These are phyloP conservation scores for Epichloe hybrida DNA, from an alignment of 2,329 filamentous ascomycete species.

Conservation along the genomic window DNA sequence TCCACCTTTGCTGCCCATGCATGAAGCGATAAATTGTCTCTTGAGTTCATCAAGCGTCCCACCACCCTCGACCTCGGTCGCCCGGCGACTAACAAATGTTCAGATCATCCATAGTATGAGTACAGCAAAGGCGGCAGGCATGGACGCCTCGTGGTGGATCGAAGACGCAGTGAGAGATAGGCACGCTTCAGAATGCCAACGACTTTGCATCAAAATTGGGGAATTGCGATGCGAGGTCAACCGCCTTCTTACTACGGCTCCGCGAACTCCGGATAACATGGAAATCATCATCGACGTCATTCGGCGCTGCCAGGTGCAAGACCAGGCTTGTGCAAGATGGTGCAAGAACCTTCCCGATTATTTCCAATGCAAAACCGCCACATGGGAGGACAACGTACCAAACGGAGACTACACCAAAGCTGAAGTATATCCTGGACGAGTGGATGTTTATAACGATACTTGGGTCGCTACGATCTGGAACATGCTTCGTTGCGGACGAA, in stretches of 20 bases:
- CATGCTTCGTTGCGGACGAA: slow-evolving; percentile 36
- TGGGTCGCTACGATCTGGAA: slow-evolving; percentile 48
- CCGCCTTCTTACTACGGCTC: slow-evolving; percentile 30
- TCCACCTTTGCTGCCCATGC: background rate
- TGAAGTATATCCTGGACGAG: slow-evolving; percentile 45
- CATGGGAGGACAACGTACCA: slow-evolving; percentile 42
- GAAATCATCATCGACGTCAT: slow-evolving; percentile 38
- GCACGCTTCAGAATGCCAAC: slow-evolving; percentile 33
- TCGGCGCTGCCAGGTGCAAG: slow-evolving; percentile 35
- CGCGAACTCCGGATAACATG: slow-evolving; percentile 35
- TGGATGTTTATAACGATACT: slow-evolving; percentile 46
- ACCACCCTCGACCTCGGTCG: background rate
- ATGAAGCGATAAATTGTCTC: background rate
- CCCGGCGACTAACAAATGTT: slow-evolving; percentile 2
- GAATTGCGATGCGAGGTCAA: slow-evolving; percentile 43
- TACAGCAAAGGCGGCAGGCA: slow-evolving; percentile 35
- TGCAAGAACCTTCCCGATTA: slow-evolving; percentile 33
- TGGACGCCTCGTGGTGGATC: slow-evolving; percentile 48
- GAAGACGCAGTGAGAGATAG: slow-evolving; percentile 36
- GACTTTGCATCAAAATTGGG: slow-evolving; percentile 38
- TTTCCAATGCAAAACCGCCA: slow-evolving; percentile 38
- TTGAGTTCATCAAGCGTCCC: background rate
- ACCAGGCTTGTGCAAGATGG: slow-evolving; percentile 40
- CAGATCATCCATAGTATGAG: slow-evolving; percentile 45
- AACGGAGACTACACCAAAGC: slow-evolving; percentile 37